Evolutionary conservation across 2,329 filamentous ascomycete genomes (phyloP).

Genomic region (Pleochaeta shiraiana): DNA sequence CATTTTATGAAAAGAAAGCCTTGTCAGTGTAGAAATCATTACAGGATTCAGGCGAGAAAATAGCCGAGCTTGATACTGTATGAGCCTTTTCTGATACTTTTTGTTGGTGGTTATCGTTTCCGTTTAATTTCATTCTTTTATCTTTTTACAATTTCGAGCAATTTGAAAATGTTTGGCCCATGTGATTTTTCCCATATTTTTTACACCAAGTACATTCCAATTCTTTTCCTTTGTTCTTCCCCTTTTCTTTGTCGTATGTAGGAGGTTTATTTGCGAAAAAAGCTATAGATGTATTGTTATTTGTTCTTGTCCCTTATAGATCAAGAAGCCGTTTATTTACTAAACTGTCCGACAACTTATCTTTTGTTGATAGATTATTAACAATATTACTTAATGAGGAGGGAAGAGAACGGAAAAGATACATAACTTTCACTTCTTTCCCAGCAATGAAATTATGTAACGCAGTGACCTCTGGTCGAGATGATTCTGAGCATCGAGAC

Average conservation of each 20-base stretch:
- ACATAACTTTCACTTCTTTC: not conserved
- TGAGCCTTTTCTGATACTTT: no score
- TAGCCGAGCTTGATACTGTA: no score
- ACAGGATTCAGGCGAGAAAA: no score
- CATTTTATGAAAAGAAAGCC: no score
- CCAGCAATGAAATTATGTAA: not conserved
- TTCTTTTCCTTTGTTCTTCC: not conserved
- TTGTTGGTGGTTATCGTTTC: no score
- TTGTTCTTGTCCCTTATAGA: not conserved
- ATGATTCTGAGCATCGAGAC: not conserved
- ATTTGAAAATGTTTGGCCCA: not conserved
- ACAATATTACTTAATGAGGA: not conserved
- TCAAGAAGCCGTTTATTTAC: not conserved
- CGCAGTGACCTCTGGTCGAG: not conserved
- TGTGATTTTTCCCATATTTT: not conserved
- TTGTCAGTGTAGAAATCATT: no score
- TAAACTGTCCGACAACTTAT: not conserved
- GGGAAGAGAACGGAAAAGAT: not conserved
- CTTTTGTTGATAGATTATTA: constrained; percentile 1
- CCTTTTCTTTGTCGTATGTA: not conserved
- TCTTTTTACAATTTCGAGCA: not conserved
- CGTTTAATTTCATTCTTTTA: no score
- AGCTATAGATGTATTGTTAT: not conserved
- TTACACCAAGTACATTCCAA: not conserved
- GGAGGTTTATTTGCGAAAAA: not conserved